Base-by-base conservation (phyloP, 257 asterid species). In the Cruciata laevipes region DNA sequence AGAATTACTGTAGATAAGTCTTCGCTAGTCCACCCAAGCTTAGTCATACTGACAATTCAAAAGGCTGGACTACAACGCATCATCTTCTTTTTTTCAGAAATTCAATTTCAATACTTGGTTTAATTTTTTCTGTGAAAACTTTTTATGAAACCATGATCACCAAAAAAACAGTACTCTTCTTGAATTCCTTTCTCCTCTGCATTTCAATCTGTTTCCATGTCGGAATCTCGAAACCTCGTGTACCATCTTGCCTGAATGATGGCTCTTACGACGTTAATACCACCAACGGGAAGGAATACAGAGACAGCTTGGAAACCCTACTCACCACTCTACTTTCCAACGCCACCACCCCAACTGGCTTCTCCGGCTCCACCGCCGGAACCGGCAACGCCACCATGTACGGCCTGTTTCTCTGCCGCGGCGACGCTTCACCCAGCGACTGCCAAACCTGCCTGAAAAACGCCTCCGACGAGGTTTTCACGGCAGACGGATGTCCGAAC, bases 381-480 rank as follows among this genome's bases (percentile, higher is more conserved):
- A 25, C 38, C 18, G 11, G 0, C 3, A 27, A 10, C 63, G 14
- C 12, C 18, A 16, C 37, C 11, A 14, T 18, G 17, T 53, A 78
- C 18, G 79, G 69, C 42, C 18, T 78, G 20, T 67, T 66, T 30
- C 40, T 77, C 17, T 77, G 81, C 51, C 49, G 81, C n/a, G 78
- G 78, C 47, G 75, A 65, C 30, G 63, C 71, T 1, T 37, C 12
- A 8, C 6, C 23, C 1, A 38, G 25, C 0, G 37, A 3, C 0
- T 71, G 80, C 23, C 33, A 47, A n/a, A 6, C 1, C 4, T 70
- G 73, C 25, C 61, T 77, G 9, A 0, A 11, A 2, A 31, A 30
- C 8, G 68, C 65, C 1, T 4, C 57, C 2, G 31, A 0, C 3
- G 47, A 24, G 13, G 44, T 57, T 5, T 20, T 58, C 13, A 14